Evolutionary conservation across 2,329 filamentous ascomycete species (phyloP).

Genomic region (Gaeumannomyces tritici): DNA sequence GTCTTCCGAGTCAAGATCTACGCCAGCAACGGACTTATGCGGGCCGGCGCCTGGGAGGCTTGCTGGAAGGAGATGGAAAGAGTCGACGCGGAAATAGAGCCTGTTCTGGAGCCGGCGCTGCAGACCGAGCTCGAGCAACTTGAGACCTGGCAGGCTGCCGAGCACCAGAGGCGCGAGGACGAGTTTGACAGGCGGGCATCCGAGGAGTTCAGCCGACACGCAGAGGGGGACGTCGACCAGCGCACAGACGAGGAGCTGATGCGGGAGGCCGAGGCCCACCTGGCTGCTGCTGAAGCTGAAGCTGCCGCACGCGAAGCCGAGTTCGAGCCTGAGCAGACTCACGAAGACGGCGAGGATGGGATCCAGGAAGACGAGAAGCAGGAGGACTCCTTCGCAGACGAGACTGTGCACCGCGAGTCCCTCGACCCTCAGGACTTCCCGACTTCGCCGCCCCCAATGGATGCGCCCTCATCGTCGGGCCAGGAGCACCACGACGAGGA

Average conservation of each 20-base stretch:
- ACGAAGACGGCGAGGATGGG: background rate
- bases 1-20: slow-evolving; percentile 80
- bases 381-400: background rate
- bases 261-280: slow-evolving; percentile 18
- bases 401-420: background rate
- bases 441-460: too few relatives aligned
- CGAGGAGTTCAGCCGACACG: slow-evolving; percentile 19
- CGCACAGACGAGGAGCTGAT: slow-evolving; percentile 13
- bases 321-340: background rate
- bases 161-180: slow-evolving; percentile 24
- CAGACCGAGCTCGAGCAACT: slow-evolving; percentile 52
- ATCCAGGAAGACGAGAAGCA: background rate
- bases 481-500: background rate
- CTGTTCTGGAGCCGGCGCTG: slow-evolving; percentile 52
- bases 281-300: background rate
- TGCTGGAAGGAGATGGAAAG: slow-evolving; percentile 98
- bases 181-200: slow-evolving; percentile 20
- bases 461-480: background rate
- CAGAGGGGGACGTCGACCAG: slow-evolving; percentile 15
- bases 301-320: background rate
- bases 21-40: slow-evolving; percentile 90
- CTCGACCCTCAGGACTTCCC: background rate
- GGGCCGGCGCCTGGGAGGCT: slow-evolving; percentile 80
- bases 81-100: slow-evolving; percentile 87
- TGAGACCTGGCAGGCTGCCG: slow-evolving; percentile 28